Evolutionary conservation across 1,284 basidiomycete species (phyloP), one percentile per base, ranked within the genome.

Genomic region (Austroboletus niveus): DNA sequence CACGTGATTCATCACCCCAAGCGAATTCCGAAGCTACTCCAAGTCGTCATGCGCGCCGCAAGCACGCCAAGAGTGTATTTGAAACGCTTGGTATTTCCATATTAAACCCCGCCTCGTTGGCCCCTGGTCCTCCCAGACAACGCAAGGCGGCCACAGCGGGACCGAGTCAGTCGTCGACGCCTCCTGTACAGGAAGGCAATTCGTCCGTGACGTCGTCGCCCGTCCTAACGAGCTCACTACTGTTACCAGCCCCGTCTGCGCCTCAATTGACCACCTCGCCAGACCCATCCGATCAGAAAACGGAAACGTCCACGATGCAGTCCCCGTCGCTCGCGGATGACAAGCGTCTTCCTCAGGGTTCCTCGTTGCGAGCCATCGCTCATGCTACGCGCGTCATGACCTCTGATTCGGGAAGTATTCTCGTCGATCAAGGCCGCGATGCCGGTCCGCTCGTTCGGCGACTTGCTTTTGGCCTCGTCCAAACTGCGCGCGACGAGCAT

Each of bases 371-470:
- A n/a, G 89, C 90, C 0, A 89, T 92, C 50, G 78, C 81, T n/a
- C 83, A 90, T 51, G 89, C 89, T 0, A 92, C 87, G n/a, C 83
- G 93, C 1, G 87, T 95, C 35, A 89, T 95, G 84, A 91, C 89
- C 0, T 78, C 84, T 3, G 91, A 92, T 59, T 81, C 90, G 0
- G 73, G 77, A 11, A 91, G 89, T 54, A 82, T 94, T 48, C 77
- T 94, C 3, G 74, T 79, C 1, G 84, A 89, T 59, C 76, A 82
- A 48, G 85, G 84, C 0, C 75, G 70, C 7, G 85, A 85, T 12
- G 81, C 85, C 0, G 77, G 81, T 15, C 72, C 78, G 0, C 71
- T 88, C 11, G 73, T 94, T 27, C 80, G 81, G 0, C 71, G 70
- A 40, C 75, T 92, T 5, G 91, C 93, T 0, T 75, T 89, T 55